A percentile compares a stretch with the other conserved stretches of the same genome.
phyloP scores from a whole-genome alignment of 2,329 filamentous ascomycete species.

The Fusarium ambrosium region DNA sequence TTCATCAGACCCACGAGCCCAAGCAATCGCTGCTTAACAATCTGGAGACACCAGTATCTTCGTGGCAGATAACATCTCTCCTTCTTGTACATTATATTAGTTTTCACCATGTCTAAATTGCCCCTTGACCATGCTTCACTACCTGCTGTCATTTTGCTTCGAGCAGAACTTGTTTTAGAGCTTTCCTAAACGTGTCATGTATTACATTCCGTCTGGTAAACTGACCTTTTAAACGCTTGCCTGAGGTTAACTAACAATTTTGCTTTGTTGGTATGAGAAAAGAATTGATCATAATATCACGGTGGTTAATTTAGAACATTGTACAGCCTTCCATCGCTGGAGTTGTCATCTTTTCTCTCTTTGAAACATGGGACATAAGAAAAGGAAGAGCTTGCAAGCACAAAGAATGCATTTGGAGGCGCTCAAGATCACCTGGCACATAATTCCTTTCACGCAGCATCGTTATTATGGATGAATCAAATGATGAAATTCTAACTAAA shows the following conservation, averaged over 20 bases:
- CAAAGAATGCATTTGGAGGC: neutral
- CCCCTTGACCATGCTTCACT: neutral
- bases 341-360: neutral
- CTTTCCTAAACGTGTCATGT: neutral
- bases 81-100: neutral
- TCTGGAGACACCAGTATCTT: neutral
- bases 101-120: rapidly evolving
- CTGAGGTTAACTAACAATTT: neutral
- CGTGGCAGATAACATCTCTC: neutral
- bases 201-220: neutral
- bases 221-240: neutral
- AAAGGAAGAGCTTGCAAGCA: neutral
- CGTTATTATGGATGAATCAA: neutral
- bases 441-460: too few relatives aligned
- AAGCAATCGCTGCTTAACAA: neutral
- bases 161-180: neutral
- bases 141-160: rapidly evolving
- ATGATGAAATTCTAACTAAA: neutral
- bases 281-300: neutral
- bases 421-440: neutral
- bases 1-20: neutral
- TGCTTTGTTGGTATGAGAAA: rapidly evolving
- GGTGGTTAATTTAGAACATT: rapidly evolving
- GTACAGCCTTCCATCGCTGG: neutral
- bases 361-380: neutral